Evolutionary conservation across 2,329 filamentous ascomycete genomes (phyloP), one percentile per base, ranked within the genome.

Genomic region (Sclerotinia sclerotiorum): DNA sequence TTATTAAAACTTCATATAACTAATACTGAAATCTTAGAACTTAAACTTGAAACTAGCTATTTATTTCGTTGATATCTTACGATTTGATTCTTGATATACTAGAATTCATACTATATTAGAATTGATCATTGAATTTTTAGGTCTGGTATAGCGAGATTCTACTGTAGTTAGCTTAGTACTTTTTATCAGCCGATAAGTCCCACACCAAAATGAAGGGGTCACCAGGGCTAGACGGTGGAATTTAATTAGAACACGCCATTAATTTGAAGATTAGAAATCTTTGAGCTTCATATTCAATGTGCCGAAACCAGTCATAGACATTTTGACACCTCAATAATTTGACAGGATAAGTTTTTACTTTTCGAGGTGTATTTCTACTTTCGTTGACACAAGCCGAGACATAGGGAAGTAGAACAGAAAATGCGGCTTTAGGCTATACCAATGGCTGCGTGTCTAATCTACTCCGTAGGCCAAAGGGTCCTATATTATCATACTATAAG

Each of bases 181-280:
- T n/a, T 13, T 11, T 1, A 61, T 48, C 27, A 61, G 27, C 27
- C 57, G 42, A 61, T 17, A 17, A 32, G 6, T n/a, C 21, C 21
- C 11, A 49, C 8, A 24, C 8, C 44, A 24, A 61, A 49, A 61
- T 61, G 58, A 61, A 61, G 58, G 58, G 58, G n/a, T n/a, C n/a
- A n/a, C n/a, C n/a, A n/a, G n/a, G n/a, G 44, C 44, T 24, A 19
- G 17, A 49, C 24, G 58, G 44, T 61, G 35, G 5, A 32, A 61
- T 35, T 35, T 35, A 35, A 49, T 61, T 32, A 48, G 27, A 61
- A 19, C 11, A 60, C 19, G 42, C 27, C 19, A 11, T 48, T 55
- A 32, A n/a, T 48, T n/a, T n/a, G 24, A 60, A 46, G 11, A 21
- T 48, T 32, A 21, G 42, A 48, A n/a, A 48, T 32, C 21, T 60